A percentile compares a stretch with the other conserved stretches of the same genome.
phyloP scores from a whole-genome alignment of 2,329 filamentous ascomycete species.

The Ophiosphaerella narmari region DNA sequence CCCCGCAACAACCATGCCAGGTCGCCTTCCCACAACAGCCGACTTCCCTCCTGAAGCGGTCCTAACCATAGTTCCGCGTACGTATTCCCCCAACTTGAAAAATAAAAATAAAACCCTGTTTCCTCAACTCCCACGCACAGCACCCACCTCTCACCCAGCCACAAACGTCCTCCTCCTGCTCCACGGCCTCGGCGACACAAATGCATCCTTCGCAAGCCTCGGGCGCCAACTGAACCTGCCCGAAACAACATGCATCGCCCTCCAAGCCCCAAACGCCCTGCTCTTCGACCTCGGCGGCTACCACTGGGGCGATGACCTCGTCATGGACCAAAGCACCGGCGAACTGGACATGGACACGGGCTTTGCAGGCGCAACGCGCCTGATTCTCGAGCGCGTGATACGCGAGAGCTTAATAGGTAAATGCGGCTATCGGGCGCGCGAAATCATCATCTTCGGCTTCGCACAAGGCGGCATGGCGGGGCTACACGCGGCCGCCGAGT shows the following conservation, averaged over 20 bases:
- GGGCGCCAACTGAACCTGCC: conserved; percentile 72
- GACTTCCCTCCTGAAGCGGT: conserved; percentile 51
- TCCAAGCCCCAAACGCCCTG: conserved; percentile 72
- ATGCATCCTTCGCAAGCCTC: conserved; percentile 70
- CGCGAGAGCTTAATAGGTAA: conserved; percentile 52
- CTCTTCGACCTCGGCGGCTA: conserved; percentile 71
- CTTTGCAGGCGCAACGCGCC: conserved; percentile 49
- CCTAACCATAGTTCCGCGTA: conserved; percentile 53
- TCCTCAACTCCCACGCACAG: conserved; percentile 24
- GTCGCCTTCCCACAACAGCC: conserved; percentile 48
- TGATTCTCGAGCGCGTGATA: conserved; percentile 53
- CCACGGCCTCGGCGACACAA: conserved; percentile 81
- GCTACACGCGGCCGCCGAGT: conserved; percentile 49
- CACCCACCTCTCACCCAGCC: conserved; percentile 59
- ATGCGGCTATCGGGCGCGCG: conserved; percentile 55
- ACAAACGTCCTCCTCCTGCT: conserved; percentile 80
- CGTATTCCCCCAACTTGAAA: conserved; percentile 17
- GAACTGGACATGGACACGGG: conserved; percentile 61
- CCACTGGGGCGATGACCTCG: conserved; percentile 65
- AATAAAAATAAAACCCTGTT: too few relatives aligned
- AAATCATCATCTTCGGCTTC: conserved; percentile 61
- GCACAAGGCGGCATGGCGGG: conserved; percentile 63
- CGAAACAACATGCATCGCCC: conserved; percentile 74
- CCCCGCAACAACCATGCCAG: conserved; percentile 40
- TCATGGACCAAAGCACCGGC: conserved; percentile 58